phyloP scores from a whole-genome alignment of 2,329 filamentous ascomycete genomes.

The Apiospora sp. region DNA sequence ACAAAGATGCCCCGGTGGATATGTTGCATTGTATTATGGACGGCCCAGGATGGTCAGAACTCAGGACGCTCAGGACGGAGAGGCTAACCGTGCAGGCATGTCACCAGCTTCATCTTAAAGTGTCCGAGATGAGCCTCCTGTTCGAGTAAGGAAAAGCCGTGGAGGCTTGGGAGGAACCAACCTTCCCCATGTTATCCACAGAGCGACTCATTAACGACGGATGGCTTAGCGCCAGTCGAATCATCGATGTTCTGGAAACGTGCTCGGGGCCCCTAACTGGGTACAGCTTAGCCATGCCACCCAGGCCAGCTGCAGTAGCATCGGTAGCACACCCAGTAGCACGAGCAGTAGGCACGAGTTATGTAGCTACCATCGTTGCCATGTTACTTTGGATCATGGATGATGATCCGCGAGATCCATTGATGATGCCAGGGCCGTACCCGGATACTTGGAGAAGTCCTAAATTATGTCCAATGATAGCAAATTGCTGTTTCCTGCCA shows the following conservation, averaged over 20 bases:
- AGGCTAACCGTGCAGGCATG: slow-evolving; percentile 17
- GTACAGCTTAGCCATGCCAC: background rate
- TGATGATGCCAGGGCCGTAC: slow-evolving; percentile 19
- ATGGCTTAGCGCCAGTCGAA: background rate
- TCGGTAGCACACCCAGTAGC: background rate
- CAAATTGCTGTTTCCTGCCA: slow-evolving; percentile 16
- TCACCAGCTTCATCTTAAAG: slow-evolving; percentile 25
- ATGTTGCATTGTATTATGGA: slow-evolving; percentile 16
- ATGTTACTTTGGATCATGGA: slow-evolving; percentile 16
- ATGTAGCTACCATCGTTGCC: slow-evolving; percentile 7
- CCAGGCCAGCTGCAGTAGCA: no score
- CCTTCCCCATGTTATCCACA: slow-evolving; percentile 17
- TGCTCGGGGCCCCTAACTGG: slow-evolving; percentile 4
- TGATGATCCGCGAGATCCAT: slow-evolving; percentile 22
- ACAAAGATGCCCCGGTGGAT: background rate
- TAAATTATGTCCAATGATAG: slow-evolving; percentile 19
- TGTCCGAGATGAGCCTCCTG: slow-evolving; percentile 25
- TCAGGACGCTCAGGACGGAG: background rate
- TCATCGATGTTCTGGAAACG: slow-evolving; percentile 12
- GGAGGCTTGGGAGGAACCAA: background rate
- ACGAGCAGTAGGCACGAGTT: background rate
- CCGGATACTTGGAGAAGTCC: slow-evolving; percentile 22
- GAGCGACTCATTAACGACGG: background rate
- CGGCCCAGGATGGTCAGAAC: no score
- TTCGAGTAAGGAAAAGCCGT: background rate